phyloP scores from a whole-genome alignment of 1,284 basidiomycete genomes.

The Cystobasidiaceae sp. region DNA sequence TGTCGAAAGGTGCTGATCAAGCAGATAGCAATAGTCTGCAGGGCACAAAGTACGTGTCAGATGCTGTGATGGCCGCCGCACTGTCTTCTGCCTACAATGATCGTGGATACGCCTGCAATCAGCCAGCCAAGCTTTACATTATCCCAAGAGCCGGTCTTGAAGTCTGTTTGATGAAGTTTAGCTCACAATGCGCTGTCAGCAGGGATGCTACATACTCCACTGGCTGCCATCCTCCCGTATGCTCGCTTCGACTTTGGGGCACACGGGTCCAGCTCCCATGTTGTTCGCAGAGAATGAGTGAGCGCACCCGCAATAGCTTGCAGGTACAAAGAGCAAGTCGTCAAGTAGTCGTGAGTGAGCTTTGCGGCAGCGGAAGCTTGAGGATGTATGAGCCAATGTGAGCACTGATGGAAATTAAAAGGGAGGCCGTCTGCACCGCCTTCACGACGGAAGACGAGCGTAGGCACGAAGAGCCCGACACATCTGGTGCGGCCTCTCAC shows the following conservation, averaged over 20 bases:
- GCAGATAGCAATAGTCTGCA: constrained; percentile 43
- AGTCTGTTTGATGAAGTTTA: neutral
- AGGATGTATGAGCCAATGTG: too few species aligned
- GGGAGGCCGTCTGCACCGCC: too few species aligned
- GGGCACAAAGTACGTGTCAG: neutral
- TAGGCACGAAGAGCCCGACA: too few species aligned
- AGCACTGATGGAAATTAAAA: too few species aligned
- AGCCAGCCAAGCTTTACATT: constrained; percentile 66
- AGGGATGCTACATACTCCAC: neutral
- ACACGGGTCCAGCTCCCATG: constrained; percentile 1
- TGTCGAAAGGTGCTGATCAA: constrained; percentile 44
- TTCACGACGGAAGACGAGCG: too few species aligned
- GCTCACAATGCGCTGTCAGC: too few species aligned
- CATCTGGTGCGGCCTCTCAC: too few species aligned
- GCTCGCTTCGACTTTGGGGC: neutral
- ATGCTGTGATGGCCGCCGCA: too few species aligned
- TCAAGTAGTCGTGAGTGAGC: too few species aligned
- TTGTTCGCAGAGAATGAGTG: too few species aligned
- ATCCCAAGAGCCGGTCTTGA: constrained; percentile 36
- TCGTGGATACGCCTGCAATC: constrained; percentile 61
- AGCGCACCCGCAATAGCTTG: neutral
- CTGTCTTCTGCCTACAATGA: constrained; percentile 53
- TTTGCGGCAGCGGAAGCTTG: too few species aligned
- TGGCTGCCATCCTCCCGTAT: constrained; percentile 8
- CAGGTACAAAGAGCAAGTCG: too few species aligned